A percentile compares a stretch with the other conserved stretches of the same genome.
phyloP scores from a whole-genome alignment of 177 flowering plant species.

The Vitis hybrid region DNA sequence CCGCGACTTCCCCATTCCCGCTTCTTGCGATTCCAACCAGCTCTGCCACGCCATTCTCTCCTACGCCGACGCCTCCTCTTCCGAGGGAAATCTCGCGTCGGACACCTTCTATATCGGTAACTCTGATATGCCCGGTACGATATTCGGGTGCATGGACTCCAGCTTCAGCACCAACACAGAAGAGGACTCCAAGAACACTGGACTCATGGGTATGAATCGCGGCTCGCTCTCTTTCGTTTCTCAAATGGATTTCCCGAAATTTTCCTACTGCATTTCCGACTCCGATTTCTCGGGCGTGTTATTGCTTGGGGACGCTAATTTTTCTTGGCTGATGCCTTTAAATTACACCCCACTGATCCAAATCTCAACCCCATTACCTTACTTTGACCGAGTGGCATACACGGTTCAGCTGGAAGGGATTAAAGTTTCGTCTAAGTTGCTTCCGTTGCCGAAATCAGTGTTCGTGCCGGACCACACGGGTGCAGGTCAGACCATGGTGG shows the following conservation, averaged over 20 bases:
- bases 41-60: conserved; percentile 71
- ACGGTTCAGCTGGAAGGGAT: conserved; percentile 76
- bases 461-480: conserved; percentile 85
- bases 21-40: conserved; percentile 55
- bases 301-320: conserved; percentile 48
- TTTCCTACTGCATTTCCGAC: conserved; percentile 78
- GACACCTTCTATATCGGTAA: conserved; percentile 50
- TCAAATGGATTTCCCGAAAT: conserved; percentile 67
- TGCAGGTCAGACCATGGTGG: conserved; percentile 93
- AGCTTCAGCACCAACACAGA: conserved; percentile 39
- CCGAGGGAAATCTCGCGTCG: conserved; percentile 68
- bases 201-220: conserved; percentile 81
- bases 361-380: conserved; percentile 59
- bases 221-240: conserved; percentile 75
- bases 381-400: conserved; percentile 70
- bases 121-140: conserved; percentile 30
- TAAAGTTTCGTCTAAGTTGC: conserved; percentile 40
- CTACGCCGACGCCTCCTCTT: conserved; percentile 69
- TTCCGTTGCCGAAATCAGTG: conserved; percentile 53
- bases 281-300: conserved; percentile 54
- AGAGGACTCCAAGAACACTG: conserved; percentile 57
- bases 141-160: conserved; percentile 77
- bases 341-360: conserved; percentile 71
- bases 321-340: conserved; percentile 42
- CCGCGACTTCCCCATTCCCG: conserved; percentile 57